phyloP scores from a whole-genome alignment of 2,329 filamentous ascomycete genomes.

The Aspergillus sp. region DNA sequence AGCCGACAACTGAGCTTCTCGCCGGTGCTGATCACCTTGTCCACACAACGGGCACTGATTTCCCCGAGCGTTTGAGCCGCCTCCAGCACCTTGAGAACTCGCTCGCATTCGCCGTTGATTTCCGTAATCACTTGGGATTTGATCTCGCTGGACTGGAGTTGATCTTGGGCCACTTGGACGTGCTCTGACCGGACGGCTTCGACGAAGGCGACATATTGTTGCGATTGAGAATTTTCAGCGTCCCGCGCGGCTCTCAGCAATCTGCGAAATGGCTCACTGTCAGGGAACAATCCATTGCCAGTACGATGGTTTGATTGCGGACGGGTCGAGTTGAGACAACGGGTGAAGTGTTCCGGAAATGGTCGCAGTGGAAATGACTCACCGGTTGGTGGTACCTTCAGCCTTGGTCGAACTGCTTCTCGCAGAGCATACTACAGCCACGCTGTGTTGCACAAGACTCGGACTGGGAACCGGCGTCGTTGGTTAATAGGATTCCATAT shows the following conservation, averaged over 20 bases:
- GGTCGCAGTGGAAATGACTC: conserved; percentile 46
- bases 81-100: conserved; percentile 72
- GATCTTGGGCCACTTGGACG: conserved; percentile 65
- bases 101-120: conserved; percentile 76
- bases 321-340: background rate
- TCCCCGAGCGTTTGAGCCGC: conserved; percentile 63
- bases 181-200: conserved; percentile 82
- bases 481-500: no score
- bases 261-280: conserved; percentile 22
- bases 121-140: conserved; percentile 60
- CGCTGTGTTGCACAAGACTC: conserved; percentile 65
- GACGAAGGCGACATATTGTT: conserved; percentile 71
- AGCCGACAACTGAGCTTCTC: conserved; percentile 94
- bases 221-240: conserved; percentile 46
- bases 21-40: conserved; percentile 89
- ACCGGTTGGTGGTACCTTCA: conserved; percentile 94
- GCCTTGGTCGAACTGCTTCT: conserved; percentile 91
- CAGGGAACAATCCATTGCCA: background rate
- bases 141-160: conserved; percentile 59
- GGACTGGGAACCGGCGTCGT: conserved; percentile 42
- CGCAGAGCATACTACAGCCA: conserved; percentile 94
- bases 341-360: conserved; percentile 2
- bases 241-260: conserved; percentile 50
- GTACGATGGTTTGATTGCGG: background rate
- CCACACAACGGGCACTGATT: conserved; percentile 75